phyloP scores from a whole-genome alignment of 495 filamentous ascomycete species.

The Penicillium coprophilum region DNA sequence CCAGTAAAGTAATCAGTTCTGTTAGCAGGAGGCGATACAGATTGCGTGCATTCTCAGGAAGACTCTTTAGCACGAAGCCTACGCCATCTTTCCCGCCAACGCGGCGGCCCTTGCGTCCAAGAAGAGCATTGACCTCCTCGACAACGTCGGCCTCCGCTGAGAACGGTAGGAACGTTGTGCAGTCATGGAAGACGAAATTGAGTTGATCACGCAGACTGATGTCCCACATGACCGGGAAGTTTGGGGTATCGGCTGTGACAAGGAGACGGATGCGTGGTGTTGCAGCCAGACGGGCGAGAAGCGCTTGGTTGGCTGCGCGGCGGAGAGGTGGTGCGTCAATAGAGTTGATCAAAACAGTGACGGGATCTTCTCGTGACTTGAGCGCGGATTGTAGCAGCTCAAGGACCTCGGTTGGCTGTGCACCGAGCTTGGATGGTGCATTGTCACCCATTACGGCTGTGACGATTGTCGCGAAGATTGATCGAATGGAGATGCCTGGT shows the following conservation, averaged over 20 bases:
- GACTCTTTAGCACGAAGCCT: constrained; percentile 79
- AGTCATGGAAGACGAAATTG: constrained; percentile 89
- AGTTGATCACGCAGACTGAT: constrained; percentile 71
- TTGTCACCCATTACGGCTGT: constrained; percentile 61
- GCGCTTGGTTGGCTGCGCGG: constrained; percentile 62
- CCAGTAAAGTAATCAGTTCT: constrained; percentile 73
- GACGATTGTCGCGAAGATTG: constrained; percentile 73
- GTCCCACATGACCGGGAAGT: constrained; percentile 89
- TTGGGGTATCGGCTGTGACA: constrained; percentile 81
- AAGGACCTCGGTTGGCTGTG: constrained; percentile 64
- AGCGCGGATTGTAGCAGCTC: constrained; percentile 62
- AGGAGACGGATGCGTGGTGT: constrained; percentile 73
- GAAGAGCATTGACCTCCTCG: constrained; percentile 79
- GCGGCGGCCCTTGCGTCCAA: constrained; percentile 78
- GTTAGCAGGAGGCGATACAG: constrained; percentile 80
- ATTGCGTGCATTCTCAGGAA: constrained; percentile 88
- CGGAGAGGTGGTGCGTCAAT: constrained; percentile 79
- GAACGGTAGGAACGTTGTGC: constrained; percentile 82
- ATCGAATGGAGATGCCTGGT: constrained; percentile 69
- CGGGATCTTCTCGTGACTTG: constrained; percentile 39
- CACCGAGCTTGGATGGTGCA: constrained; percentile 54
- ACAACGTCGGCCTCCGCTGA: constrained; percentile 73
- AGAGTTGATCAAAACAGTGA: constrained; percentile 80
- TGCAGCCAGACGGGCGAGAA: constrained; percentile 73
- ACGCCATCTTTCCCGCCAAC: constrained; percentile 91